Base-by-base conservation (phyloP, 495 filamentous ascomycete species). In the Aspergillus asperescens region DNA sequence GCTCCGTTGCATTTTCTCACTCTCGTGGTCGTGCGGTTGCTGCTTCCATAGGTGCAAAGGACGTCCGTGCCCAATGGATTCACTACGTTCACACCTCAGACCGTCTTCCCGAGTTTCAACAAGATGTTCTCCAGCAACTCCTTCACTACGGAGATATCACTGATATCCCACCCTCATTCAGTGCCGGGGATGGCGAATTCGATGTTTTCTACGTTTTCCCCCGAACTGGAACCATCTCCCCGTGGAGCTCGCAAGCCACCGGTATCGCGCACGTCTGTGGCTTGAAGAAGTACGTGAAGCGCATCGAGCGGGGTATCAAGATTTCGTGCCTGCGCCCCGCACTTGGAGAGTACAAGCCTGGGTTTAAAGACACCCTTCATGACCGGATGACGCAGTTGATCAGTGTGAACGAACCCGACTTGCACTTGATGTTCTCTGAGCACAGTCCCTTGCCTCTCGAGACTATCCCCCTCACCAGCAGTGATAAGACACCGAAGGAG, bases 211-310 rank as follows among this genome's bases (percentile, higher is more conserved):
- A 89, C 62, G 77, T 96, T 40, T 81, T 78, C 29, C 93, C 92
- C 9, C 80, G 93, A 43, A 77, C 75, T 24, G 84, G 83, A 34
- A 95, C 91, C 29, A 90, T 95, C 56, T 96, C 90, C 31, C 93
- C 93, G 69, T 98, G 93, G 93, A 95, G 88, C 65, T 94, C 91
- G 43, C 89, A 96, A 62, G 93, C 92, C 31, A 96, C 92, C 31
- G 89, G 82, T 60, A 96, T 97, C 65, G 84, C 91, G 31, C 81
- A 90, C 50, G 91, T 95, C n/a, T 96, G 91, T 66, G 90, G 87
- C 18, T 70, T 96, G 39, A 78, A 81, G 52, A 73, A 82, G 19
- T 71, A 77, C 37, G 80, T 96, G 31, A 80, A 86, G 63, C 83
- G 91, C 37, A 89, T 97, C 51, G 93, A 98, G 74, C 81, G 94